These are phyloP conservation scores for Sextonia rubra DNA, from an alignment of 164 flowering plant species.

Conservation along the genomic window DNA sequence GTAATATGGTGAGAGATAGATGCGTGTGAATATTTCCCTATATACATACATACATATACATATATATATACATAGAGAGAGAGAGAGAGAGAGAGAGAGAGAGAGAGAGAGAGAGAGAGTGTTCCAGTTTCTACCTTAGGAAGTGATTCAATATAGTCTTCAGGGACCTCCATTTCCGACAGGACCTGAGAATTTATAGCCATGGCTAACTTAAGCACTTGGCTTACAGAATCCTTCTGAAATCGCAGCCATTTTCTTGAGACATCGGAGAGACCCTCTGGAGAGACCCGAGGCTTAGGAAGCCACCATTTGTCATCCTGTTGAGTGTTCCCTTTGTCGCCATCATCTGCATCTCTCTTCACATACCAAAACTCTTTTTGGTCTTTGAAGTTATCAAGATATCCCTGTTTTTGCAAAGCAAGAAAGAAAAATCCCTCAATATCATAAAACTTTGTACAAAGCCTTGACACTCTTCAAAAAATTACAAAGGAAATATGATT, in stretches of 20 bases:
- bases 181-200: constrained; percentile 87
- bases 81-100: no score
- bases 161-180: constrained; percentile 84
- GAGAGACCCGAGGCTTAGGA: constrained; percentile 63
- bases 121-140: constrained; percentile 58
- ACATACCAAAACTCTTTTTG: constrained; percentile 74
- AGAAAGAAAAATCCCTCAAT: not conserved
- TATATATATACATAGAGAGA: no score
- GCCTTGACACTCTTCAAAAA: no score
- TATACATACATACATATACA: no score
- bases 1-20: no score
- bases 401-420: constrained; percentile 34
- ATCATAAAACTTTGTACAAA: not conserved
- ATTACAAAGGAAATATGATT: no score
- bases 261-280: constrained; percentile 58
- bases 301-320: constrained; percentile 88
- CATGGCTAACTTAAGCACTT: constrained; percentile 89
- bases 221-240: constrained; percentile 83
- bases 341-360: constrained; percentile 39
- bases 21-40: no score
- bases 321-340: constrained; percentile 30
- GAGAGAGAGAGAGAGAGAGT: no score
- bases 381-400: constrained; percentile 56
- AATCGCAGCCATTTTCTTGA: constrained; percentile 57
- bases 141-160: constrained; percentile 81